These are phyloP conservation scores for Tetrastigma voinierianum DNA, from an alignment of 164 flowering plant species.

Conservation along the genomic window DNA sequence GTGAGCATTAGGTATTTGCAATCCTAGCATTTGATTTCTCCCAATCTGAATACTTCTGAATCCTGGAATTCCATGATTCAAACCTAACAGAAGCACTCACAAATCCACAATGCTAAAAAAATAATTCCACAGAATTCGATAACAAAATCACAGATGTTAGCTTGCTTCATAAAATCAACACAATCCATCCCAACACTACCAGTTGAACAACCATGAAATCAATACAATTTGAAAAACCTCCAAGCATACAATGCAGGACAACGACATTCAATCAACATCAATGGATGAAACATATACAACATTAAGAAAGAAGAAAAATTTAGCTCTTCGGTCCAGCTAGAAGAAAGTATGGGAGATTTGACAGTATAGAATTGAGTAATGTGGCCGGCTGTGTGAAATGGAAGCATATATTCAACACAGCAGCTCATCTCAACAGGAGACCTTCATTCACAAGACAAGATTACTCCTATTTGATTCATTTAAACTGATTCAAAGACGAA, in stretches of 20 bases:
- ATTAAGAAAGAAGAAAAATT: not conserved
- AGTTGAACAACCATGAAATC: not conserved
- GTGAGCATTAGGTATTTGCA: no score
- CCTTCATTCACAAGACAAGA: constrained; percentile 27
- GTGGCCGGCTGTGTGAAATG: constrained; percentile 84
- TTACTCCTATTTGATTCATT: not conserved
- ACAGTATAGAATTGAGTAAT: constrained; percentile 81
- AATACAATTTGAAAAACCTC: not conserved
- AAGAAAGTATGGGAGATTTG: constrained; percentile 56
- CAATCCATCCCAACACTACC: not conserved
- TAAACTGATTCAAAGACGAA: not conserved
- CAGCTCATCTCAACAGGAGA: constrained; percentile 78
- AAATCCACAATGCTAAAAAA: no score
- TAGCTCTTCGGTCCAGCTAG: constrained; percentile 87
- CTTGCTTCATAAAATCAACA: no score
- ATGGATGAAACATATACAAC: not conserved
- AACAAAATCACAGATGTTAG: no score
- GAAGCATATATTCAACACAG: constrained; percentile 67
- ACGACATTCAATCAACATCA: not conserved
- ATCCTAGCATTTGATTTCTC: no score
- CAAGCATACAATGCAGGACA: not conserved
- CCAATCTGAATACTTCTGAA: no score
- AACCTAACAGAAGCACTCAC: no score
- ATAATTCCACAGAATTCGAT: no score
- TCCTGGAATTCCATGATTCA: no score